Evolutionary conservation across 169 alveolate species (phyloP).

Genomic region (Plasmodium knowlesi): DNA sequence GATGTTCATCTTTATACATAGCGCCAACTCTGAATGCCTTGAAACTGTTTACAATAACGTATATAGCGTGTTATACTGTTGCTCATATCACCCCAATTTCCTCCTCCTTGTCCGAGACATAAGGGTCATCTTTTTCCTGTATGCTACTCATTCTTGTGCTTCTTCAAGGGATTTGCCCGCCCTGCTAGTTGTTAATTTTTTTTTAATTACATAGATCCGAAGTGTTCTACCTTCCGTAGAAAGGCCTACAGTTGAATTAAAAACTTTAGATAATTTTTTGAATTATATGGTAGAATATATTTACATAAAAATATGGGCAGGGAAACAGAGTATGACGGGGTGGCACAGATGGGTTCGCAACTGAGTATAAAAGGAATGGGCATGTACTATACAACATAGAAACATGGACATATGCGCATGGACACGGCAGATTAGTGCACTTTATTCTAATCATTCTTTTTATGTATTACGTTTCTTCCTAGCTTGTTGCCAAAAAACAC

Average conservation of each 20-base stretch:
- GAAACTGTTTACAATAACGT: not conserved
- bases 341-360: not conserved
- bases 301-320: not conserved
- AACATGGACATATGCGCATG: not conserved
- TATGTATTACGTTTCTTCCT: conserved; percentile 28
- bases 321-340: not conserved
- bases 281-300: not conserved
- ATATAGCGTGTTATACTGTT: not conserved
- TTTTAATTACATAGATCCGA: not conserved
- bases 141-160: not conserved
- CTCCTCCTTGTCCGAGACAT: not conserved
- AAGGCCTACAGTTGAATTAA: not conserved
- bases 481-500: conserved; percentile 3
- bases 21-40: not conserved
- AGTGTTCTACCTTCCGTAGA: not conserved
- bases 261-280: not conserved
- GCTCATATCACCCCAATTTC: not conserved
- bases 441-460: not conserved
- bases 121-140: not conserved
- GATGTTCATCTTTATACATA: not conserved
- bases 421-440: not conserved
- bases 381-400: not conserved
- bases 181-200: not conserved
- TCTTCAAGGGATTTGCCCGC: not conserved
- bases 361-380: not conserved